These are phyloP conservation scores for Penicillium bovifimosum DNA, from an alignment of 495 filamentous ascomycete species.

Conservation along the genomic window DNA sequence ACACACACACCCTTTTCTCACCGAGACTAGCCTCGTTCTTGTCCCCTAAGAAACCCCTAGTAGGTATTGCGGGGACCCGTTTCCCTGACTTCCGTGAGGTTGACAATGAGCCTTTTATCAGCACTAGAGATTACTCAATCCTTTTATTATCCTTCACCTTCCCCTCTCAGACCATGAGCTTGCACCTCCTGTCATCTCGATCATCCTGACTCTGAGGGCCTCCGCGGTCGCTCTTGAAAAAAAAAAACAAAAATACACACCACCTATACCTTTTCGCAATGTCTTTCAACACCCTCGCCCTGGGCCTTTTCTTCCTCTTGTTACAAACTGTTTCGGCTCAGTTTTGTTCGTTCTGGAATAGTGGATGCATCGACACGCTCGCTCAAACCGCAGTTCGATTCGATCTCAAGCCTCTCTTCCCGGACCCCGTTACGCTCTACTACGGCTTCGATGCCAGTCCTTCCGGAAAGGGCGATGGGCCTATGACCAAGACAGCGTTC, in stretches of 20 bases:
- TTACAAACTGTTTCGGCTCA: slow-evolving; percentile 24
- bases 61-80: slow-evolving; percentile 20
- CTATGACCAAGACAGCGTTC: slow-evolving; percentile 38
- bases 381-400: slow-evolving; percentile 39
- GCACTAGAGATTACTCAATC: neutral
- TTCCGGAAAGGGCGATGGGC: slow-evolving; percentile 30
- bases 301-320: slow-evolving; percentile 18
- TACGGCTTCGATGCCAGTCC: slow-evolving; percentile 37
- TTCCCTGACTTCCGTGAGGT: slow-evolving; percentile 8
- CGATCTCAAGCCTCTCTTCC: slow-evolving; percentile 35
- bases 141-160: neutral
- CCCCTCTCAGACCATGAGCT: slow-evolving; percentile 1
- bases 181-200: neutral
- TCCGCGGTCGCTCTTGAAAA: slow-evolving; percentile 19
- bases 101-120: neutral
- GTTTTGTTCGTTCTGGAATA: slow-evolving; percentile 39
- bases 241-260: neutral
- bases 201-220: slow-evolving; percentile 20
- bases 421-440: slow-evolving; percentile 33
- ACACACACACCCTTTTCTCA: slow-evolving; percentile 1
- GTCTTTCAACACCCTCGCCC: slow-evolving; percentile 11
- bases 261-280: slow-evolving; percentile 13
- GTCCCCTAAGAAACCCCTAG: slow-evolving; percentile 6
- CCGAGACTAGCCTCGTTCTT: slow-evolving; percentile 1
- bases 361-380: slow-evolving; percentile 38